Evolutionary conservation across 2,329 filamentous ascomycete species (phyloP), one percentile per base, ranked within the genome.

Genomic region (Hypoxylon sp.): DNA sequence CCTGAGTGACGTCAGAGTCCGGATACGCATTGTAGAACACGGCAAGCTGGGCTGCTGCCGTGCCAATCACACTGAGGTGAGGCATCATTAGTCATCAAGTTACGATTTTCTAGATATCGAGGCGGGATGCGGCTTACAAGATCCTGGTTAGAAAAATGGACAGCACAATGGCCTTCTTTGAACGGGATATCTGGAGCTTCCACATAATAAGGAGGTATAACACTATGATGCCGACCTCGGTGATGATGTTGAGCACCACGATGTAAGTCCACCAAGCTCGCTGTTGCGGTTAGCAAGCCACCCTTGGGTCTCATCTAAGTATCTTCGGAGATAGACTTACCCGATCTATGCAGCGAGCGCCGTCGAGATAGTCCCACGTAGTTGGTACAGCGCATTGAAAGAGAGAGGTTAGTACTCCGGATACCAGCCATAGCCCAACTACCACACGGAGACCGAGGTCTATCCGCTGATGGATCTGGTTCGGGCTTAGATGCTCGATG

Each of bases 351-450:
- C 70, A 72, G 11, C 16, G 56, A 14, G 49, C 24, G 9, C 58
- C 49, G 51, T 70, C 30, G 18, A 71, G 4, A 54, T 66, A 71
- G n/a, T 73, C 61, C 71, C 71, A 73, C 4, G 71, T 70, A 8
- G 54, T 54, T 2, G 70, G 71, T 16, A 70, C 18, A 2, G 55
- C 59, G 28, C 71, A 72, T 54, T 71, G 69, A 30, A 73, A 73
- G 4, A 73, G 53, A 2, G 56, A 61, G 11, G 42, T 57, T 14
- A 71, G 42, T 9, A 69, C 46, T 0, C 65, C 55, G 7, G 66
- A 58, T 4, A 68, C 6, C 2, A 66, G 20, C 71, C 71, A 72
- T 2, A 70, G 4, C 8, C 57, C 70, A 18, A 70, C 57, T 1
- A 66, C 16, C 12, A 68, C 40, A 22, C 62, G 61, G 32, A 71